Conservation (phyloP, 345 rosid species). For the Acer negundo region DNA sequence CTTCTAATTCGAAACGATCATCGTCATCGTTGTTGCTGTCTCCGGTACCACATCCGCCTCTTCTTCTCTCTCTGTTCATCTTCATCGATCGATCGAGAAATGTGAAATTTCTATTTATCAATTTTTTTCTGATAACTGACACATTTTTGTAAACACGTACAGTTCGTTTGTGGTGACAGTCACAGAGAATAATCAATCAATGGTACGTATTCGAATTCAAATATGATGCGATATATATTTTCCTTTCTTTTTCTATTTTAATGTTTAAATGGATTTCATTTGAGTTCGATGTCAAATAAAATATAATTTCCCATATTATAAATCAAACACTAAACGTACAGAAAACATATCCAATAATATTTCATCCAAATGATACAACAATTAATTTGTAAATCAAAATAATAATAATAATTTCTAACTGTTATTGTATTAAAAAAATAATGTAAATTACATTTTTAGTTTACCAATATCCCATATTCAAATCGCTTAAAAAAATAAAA, state of each 20-base stretch:
- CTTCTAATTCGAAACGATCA: conserved; percentile 12
- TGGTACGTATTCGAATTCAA: background rate
- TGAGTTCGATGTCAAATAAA: conserved; percentile 21
- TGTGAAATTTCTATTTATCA: background rate
- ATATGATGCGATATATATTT: background rate
- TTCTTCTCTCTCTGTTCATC: background rate
- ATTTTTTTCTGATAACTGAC: background rate
- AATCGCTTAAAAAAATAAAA: too few relatives aligned
- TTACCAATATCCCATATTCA: too few relatives aligned
- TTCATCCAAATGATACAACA: too few relatives aligned
- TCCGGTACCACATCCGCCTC: background rate
- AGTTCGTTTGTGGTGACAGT: background rate
- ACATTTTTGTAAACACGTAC: background rate
- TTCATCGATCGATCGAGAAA: background rate
- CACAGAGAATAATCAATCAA: background rate
- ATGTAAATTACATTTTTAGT: too few relatives aligned
- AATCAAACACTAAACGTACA: too few relatives aligned
- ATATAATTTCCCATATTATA: background rate
- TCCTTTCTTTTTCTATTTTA: background rate
- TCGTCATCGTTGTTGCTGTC: background rate
- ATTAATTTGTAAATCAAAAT: too few relatives aligned
- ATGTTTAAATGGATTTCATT: too few relatives aligned
- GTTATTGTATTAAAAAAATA: too few relatives aligned
- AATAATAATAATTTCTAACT: too few relatives aligned
- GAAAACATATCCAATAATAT: too few relatives aligned